Conservation (phyloP, 768 basidiomycete species). For the Leccinum sublutescens region DNA sequence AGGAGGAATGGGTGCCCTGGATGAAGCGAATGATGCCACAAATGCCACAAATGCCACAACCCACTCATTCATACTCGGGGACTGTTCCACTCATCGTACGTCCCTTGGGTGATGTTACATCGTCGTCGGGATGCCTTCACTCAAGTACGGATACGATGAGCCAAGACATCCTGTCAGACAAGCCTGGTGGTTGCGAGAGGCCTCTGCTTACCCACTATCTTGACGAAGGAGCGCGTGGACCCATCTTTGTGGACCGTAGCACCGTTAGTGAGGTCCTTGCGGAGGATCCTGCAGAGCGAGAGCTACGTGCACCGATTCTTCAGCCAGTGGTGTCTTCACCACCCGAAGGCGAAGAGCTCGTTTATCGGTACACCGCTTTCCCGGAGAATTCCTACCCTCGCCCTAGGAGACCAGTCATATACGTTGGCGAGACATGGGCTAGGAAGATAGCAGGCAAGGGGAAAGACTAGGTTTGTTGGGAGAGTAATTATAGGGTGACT, state of each 20-base stretch:
- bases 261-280: background rate
- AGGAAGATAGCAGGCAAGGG: background rate
- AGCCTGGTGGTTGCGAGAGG: background rate
- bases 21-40: background rate
- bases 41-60: background rate
- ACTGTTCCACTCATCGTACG: background rate
- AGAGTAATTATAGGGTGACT: too few species aligned
- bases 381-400: background rate
- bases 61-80: background rate
- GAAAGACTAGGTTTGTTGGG: too few species aligned
- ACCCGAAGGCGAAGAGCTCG: slow-evolving; percentile 10
- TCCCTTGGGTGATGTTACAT: background rate
- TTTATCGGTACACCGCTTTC: background rate
- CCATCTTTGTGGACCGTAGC: slow-evolving; percentile 6
- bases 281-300: slow-evolving; percentile 2
- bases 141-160: background rate
- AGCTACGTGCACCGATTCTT: background rate
- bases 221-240: slow-evolving; percentile 2
- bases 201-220: slow-evolving; percentile 10
- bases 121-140: background rate
- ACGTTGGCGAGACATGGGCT: slow-evolving; percentile 13
- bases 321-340: background rate
- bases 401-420: background rate
- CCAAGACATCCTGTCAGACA: background rate
- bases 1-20: slow-evolving; percentile 12